Evolutionary conservation across 805 yeast species (phyloP), one percentile per base, ranked within the genome.

Genomic region (Ascoidea asiatica): DNA sequence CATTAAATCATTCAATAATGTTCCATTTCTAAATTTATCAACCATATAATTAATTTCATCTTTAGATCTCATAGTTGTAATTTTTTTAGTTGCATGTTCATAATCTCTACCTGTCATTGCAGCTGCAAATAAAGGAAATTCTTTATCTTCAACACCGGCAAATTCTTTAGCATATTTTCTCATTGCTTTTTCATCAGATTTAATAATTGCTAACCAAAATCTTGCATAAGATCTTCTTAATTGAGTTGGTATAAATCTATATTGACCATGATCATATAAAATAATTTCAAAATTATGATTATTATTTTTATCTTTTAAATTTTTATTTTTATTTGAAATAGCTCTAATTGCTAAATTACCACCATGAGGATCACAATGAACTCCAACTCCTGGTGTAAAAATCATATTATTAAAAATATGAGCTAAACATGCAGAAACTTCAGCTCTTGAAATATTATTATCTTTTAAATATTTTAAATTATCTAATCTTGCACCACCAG

Each of bases 311-410:
- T 47, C 46, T 43, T 47, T 52, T n/a, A n/a, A n/a, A n/a, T n/a
- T n/a, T n/a, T n/a, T n/a, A 35, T 47, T 58, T 23, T 53, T 52
- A 18, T 53, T 49, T 5, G 60, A 53, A 18, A 64, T 52, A 1
- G 69, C 63, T 45, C 88, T 67, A 19, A 92, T 86, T 0, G 97
- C 96, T 47, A 92, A 66, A 56, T 92, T 92, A 0, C 99, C 99
- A 8, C 95, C 95, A 59, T 92, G 99, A 1, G 98, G 98, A 59
- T 92, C 99, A 64, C 98, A 92, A 59, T 92, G 99, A 39, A 92
- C 74, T 1, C 90, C 86, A 19, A 87, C 95, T 21, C 78, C 80
- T 0, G 96, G 95, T 2, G 94, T 81, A 65, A 92, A 92, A 38
- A 92, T 87, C 99, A 92, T 92, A 56, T 78, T 80, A 65, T 90